phyloP scores from a whole-genome alignment of 345 rosid genomes.

The Lepidium sativum region DNA sequence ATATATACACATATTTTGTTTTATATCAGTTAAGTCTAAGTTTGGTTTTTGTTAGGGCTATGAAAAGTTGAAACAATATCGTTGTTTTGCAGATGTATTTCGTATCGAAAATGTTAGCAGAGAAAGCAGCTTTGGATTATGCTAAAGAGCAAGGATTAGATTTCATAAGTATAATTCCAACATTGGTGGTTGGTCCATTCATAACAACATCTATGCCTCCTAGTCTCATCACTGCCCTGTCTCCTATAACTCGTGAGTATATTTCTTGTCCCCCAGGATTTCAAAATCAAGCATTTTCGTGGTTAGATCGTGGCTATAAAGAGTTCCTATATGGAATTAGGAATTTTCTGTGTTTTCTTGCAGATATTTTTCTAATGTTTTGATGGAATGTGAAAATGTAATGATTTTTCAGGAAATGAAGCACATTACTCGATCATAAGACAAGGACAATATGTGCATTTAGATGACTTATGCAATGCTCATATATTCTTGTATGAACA shows the following conservation, averaged over 20 bases:
- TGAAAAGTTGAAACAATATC: background rate
- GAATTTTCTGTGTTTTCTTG: no score
- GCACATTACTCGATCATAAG: constrained; percentile 65
- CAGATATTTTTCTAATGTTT: background rate
- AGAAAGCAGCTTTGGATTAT: constrained; percentile 81
- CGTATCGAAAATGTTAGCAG: constrained; percentile 72
- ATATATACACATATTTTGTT: background rate
- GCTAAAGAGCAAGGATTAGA: constrained; percentile 66
- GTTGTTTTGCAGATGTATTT: constrained; percentile 62
- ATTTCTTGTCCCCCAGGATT: background rate
- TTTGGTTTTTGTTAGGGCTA: background rate
- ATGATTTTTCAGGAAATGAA: constrained; percentile 51
- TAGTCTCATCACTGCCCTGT: constrained; percentile 76
- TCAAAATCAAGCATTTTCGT: no score
- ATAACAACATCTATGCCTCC: constrained; percentile 82
- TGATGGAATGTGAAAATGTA: background rate
- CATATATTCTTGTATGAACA: constrained; percentile 71
- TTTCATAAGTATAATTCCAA: constrained; percentile 65
- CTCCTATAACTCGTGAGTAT: constrained; percentile 53
- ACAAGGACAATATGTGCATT: constrained; percentile 79
- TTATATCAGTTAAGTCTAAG: background rate
- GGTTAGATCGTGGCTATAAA: no score
- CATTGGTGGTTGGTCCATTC: constrained; percentile 82
- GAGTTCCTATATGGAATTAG: no score
- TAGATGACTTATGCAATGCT: constrained; percentile 80